These are phyloP conservation scores for Pelargonium citronellum DNA, from an alignment of 441 rosid species.

Conservation along the genomic window DNA sequence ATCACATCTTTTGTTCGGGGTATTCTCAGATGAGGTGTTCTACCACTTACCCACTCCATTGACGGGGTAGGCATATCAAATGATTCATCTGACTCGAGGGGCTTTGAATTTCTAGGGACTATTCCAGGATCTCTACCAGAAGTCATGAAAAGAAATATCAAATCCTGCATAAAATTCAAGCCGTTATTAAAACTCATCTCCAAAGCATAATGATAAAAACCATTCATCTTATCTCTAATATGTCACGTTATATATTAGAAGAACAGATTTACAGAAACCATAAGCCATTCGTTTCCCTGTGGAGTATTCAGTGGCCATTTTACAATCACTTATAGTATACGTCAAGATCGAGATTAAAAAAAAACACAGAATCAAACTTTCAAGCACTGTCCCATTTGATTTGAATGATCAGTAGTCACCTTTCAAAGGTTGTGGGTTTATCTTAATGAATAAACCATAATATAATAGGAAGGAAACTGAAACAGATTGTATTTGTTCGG, in stretches of 20 bases:
- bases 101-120: constrained; percentile 55
- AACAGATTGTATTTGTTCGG: neutral
- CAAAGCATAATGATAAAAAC: no score
- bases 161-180: constrained; percentile 43
- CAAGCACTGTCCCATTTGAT: neutral
- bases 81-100: constrained; percentile 48
- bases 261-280: no score
- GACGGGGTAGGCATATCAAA: constrained; percentile 35
- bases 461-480: neutral
- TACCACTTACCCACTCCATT: constrained; percentile 63
- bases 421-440: neutral
- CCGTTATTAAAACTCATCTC: neutral
- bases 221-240: no score
- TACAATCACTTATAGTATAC: no score
- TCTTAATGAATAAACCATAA: neutral
- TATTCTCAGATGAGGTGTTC: constrained; percentile 38
- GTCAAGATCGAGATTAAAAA: neutral
- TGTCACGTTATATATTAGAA: no score
- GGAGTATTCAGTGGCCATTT: no score
- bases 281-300: no score
- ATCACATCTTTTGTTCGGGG: constrained; percentile 60
- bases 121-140: constrained; percentile 86
- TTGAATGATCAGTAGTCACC: neutral
- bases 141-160: constrained; percentile 63
- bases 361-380: no score